Evolutionary conservation across 2,329 filamentous ascomycete genomes (phyloP), one percentile per base, ranked within the genome.

Genomic region (Nemania diffusa): DNA sequence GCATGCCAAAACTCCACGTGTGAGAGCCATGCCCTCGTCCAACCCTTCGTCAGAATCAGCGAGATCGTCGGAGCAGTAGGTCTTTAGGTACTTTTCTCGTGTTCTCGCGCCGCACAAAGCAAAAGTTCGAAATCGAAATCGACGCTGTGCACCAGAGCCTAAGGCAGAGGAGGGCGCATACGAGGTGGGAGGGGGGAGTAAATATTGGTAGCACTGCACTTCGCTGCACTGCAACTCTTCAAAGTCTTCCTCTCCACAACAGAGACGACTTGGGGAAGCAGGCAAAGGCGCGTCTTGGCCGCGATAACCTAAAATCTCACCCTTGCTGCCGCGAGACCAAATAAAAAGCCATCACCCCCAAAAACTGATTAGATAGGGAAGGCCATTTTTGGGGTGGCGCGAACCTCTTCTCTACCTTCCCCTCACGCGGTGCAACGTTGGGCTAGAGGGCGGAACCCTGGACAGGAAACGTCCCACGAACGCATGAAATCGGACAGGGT

Each of bases 371-470:
- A 50, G 22, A 26, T 50, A 50, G 22, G 13, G 11, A 50, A n/a
- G n/a, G n/a, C 3, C 11, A 13, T 40, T 9, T 15, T 15, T 46
- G 20, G 46, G 44, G 66, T 69, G 63, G 63, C 63, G 62, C 68
- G 68, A 68, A 69, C 68, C 24, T 27, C 40, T 42, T 37, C 60
- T 46, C 60, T 66, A 64, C 66, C 40, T 42, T 37, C 60, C 51
- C 60, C 68, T 67, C 66, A 64, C 60, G 66, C 57, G 8, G 68
- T 70, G 66, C 60, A 24, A 70, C 68, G 37, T 57, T 51, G 15
- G 53, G n/a, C n/a, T 57, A 48, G 34, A 29, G 17, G 20, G 27
- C 22, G 53, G 42, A 63, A 63, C 64, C 64, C 61, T 55, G 62
- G 59, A 63, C 37, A 42, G 53, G 58, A 57, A 69, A 65, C 57